Percentiles rank a stretch among this genome's conserved stretches.
Evolutionary conservation across 228 moss, liverwort and hornwort genomes (phyloP).

Genomic region (Sphagnum fallax): DNA sequence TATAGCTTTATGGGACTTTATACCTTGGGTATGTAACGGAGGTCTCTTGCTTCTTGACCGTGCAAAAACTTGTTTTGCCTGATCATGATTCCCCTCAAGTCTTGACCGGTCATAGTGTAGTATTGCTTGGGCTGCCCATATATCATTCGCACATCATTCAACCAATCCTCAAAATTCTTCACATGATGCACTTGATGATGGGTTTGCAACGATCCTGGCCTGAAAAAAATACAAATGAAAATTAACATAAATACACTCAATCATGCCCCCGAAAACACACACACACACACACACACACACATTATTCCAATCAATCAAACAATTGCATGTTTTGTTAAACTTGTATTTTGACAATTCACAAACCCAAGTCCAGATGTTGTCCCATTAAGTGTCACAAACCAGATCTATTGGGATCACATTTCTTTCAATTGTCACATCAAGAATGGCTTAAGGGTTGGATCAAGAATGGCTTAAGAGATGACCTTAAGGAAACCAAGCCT

Average conservation of each 20-base stretch:
- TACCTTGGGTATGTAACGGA: conserved; percentile 61
- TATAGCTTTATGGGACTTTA: too few species aligned
- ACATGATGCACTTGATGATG: conserved; percentile 40
- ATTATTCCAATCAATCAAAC: too few species aligned
- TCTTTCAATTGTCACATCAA: too few species aligned
- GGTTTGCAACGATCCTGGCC: conserved; percentile 38
- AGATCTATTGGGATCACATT: background rate
- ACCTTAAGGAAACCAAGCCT: too few species aligned
- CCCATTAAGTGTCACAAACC: too few species aligned
- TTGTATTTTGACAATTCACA: too few species aligned
- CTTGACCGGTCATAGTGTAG: conserved; percentile 19
- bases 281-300: background rate
- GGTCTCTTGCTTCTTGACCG: conserved; percentile 48
- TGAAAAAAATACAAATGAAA: background rate
- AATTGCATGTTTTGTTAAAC: too few species aligned
- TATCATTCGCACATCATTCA: conserved; percentile 28
- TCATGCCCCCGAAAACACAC: background rate
- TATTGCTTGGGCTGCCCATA: conserved; percentile 33
- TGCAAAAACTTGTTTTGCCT: conserved; percentile 48
- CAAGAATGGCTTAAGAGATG: too few species aligned
- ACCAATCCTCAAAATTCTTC: conserved; percentile 36
- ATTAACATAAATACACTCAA: too few species aligned
- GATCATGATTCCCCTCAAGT: conserved; percentile 40
- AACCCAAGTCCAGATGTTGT: too few species aligned
- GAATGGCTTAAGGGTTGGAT: too few species aligned